Evolutionary conservation across 208 protist species (phyloP), one percentile per base, ranked within the genome.

Genomic region (Wallacemonas sp.): DNA sequence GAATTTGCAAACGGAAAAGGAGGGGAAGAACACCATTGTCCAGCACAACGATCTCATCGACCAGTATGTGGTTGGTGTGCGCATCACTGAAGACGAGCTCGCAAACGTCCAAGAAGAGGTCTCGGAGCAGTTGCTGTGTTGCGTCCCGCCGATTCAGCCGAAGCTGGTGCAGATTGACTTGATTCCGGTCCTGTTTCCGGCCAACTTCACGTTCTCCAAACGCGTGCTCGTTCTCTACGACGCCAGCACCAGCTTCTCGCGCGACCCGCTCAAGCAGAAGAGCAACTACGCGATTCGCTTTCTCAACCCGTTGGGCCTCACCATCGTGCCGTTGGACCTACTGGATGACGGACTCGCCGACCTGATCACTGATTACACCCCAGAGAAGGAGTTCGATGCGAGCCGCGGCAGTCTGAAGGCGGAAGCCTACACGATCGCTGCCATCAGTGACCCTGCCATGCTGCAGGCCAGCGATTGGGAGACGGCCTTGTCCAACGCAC

Each of bases 121-220:
- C 1, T 81, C 78, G 26, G 57, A 73, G 59, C 79, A 81, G 68
- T 63, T 85, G 48, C 74, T 78, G 26, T 69, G 63, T 52, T 89
- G 83, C 61, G 74, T 89, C 5, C 83, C 83, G n/a, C 79, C 83
- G 9, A 79, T 89, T 27, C 83, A 71, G 0, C 83, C 78, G 5
- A 52, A 67, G 12, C 65, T 68, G 13, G 72, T 85, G 39, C 66
- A 71, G 21, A 52, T 83, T 21, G 76, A 83, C 54, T 41, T 84
- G 19, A 57, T 83, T 12, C 83, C 83, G n/a, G 71, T 89, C 22
- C 30, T 59, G 19, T 89, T 83, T 30, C 83, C 83, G 5, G 9
- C 38, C 10, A 30, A 72, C 57, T 82, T 84, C 32, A 53, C 72
- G 30, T 74, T 74, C 57, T 68, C 78, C 1, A 54, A 74, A 12